These are phyloP conservation scores for Schrenkiella parvula DNA, from an alignment of 345 rosid genomes.

Conservation along the genomic window DNA sequence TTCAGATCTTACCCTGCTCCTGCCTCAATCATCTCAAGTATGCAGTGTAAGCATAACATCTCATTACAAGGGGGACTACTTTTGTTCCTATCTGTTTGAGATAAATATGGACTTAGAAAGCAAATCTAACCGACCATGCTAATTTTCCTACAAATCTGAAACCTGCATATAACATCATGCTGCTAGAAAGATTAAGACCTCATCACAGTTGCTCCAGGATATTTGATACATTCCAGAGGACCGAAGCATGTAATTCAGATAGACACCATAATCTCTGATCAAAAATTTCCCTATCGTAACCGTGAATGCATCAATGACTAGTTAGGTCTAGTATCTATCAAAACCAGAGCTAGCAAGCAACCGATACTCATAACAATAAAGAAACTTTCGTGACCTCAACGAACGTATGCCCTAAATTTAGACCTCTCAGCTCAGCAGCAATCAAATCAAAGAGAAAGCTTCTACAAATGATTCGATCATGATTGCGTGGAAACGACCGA, in stretches of 20 bases:
- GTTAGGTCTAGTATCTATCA: not conserved
- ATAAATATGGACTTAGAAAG: not conserved
- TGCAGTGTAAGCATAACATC: not conserved
- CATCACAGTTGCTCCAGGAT: not conserved
- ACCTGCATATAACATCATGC: not conserved
- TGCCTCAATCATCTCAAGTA: not conserved
- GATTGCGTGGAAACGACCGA: not conserved
- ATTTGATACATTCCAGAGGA: not conserved
- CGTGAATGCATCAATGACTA: not conserved
- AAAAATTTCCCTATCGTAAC: not conserved
- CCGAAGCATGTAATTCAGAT: not conserved
- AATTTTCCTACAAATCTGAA: not conserved
- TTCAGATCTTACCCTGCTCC: not conserved
- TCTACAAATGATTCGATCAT: not conserved
- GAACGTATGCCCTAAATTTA: constrained; percentile 2
- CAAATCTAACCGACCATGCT: not conserved
- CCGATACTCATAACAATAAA: not conserved
- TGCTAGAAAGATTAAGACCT: not conserved
- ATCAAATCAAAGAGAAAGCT: not conserved
- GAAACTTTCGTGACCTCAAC: not conserved
- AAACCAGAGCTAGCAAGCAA: not conserved
- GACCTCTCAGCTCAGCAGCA: constrained; percentile 3
- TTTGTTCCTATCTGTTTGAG: not conserved
- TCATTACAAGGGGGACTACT: not conserved
- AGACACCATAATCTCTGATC: not conserved